These are phyloP conservation scores for Dendrobium nobile DNA, from an alignment of 106 monocot species.

Conservation along the genomic window DNA sequence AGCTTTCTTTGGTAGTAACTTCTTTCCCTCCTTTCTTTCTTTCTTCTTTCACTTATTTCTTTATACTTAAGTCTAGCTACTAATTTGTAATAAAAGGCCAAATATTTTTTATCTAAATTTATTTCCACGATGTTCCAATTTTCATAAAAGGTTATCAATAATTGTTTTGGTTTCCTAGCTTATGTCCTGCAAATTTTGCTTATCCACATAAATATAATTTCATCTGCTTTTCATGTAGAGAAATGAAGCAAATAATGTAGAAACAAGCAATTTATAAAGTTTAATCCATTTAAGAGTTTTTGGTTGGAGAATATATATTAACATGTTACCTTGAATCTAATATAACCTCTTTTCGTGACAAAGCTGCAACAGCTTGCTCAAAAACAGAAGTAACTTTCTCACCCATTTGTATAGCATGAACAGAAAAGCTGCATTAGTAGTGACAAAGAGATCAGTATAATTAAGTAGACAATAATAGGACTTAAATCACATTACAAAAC, in stretches of 20 bases:
- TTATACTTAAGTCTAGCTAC: too few relatives aligned
- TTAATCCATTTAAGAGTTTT: not conserved
- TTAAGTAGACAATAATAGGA: not conserved
- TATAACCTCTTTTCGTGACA: constrained; percentile 70
- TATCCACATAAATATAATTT: not conserved
- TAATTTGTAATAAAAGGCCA: too few relatives aligned
- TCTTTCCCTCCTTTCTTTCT: too few relatives aligned
- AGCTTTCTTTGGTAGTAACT: too few relatives aligned
- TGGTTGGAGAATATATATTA: not conserved
- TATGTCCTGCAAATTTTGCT: too few relatives aligned
- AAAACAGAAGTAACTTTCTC: constrained; percentile 84
- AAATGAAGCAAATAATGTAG: not conserved
- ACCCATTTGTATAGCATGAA: constrained; percentile 87
- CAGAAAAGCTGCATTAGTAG: constrained; percentile 76
- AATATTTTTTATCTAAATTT: too few relatives aligned
- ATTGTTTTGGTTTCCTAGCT: too few relatives aligned
- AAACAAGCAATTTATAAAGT: not conserved
- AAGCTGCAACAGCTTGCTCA: constrained; percentile 71
- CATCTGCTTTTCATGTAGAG: not conserved
- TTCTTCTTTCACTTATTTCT: too few relatives aligned
- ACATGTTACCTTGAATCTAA: constrained; percentile 55
- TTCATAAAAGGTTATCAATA: too few relatives aligned
- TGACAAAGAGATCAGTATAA: not conserved
- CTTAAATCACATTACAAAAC: not conserved
- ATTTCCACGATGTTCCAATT: too few relatives aligned